Conservation (phyloP, 1,139 yeast species). For the Saccharomycopsis hybrid region DNA sequence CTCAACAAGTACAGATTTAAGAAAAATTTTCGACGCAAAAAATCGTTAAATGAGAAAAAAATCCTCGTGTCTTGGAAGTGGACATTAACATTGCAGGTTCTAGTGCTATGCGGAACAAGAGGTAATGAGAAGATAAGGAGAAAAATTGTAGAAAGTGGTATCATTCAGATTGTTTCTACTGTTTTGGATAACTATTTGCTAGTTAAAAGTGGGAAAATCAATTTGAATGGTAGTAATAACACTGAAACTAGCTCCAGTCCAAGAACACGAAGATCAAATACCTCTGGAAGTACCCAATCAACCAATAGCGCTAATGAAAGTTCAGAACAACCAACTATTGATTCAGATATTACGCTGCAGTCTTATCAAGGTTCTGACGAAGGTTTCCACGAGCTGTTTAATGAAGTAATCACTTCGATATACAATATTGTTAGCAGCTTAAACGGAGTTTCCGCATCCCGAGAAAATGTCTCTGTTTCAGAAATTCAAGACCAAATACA, state of each 20-base stretch:
- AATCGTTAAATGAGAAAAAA: slow-evolving; percentile 29
- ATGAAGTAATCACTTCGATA: slow-evolving; percentile 4
- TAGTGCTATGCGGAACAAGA: slow-evolving; percentile 85
- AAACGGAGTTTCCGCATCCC: neutral
- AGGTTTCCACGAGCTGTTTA: slow-evolving; percentile 1
- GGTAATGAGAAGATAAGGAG: slow-evolving; percentile 84
- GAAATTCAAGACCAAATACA: slow-evolving; percentile 8
- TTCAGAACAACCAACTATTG: too few relatives aligned
- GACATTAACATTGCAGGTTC: slow-evolving; percentile 90
- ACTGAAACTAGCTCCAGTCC: neutral
- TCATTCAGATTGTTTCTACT: slow-evolving; percentile 85
- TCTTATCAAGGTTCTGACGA: neutral
- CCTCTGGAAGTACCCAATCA: neutral
- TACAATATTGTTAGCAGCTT: slow-evolving; percentile 4
- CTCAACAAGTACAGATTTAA: slow-evolving; percentile 21
- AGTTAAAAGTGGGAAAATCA: slow-evolving; percentile 23
- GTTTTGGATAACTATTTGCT: slow-evolving; percentile 75
- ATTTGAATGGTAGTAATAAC: slow-evolving; percentile 3
- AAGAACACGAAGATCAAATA: neutral
- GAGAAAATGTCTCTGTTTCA: neutral
- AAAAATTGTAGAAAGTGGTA: slow-evolving; percentile 86
- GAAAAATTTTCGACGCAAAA: slow-evolving; percentile 17
- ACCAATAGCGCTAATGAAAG: too few relatives aligned
- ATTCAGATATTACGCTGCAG: neutral
- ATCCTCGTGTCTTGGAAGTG: slow-evolving; percentile 88